These are phyloP conservation scores for Arthrinium phaeospermum DNA, from an alignment of 2,329 filamentous ascomycete species.

Conservation along the genomic window DNA sequence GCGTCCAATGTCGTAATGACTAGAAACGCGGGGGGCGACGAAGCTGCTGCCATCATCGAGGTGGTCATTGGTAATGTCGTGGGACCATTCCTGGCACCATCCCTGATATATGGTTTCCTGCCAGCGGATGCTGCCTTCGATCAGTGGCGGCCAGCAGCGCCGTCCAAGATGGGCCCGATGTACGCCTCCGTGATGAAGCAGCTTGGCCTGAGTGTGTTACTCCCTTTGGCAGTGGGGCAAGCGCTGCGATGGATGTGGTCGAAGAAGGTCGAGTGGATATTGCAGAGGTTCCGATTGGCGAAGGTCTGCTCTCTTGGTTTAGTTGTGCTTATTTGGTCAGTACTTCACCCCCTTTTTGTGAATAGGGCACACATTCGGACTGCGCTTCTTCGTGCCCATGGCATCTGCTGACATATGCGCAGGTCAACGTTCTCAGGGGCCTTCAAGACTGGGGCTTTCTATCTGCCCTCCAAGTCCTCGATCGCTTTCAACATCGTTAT, in stretches of 20 bases:
- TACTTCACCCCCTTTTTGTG: slow-evolving; percentile 9
- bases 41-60: slow-evolving; percentile 69
- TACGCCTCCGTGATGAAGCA: slow-evolving; percentile 72
- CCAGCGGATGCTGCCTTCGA: slow-evolving; percentile 59
- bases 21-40: slow-evolving; percentile 69
- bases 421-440: slow-evolving; percentile 73
- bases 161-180: slow-evolving; percentile 61
- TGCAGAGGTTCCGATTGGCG: slow-evolving; percentile 59
- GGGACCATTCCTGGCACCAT: slow-evolving; percentile 71
- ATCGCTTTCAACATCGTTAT: slow-evolving; percentile 72
- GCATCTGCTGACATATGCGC: slow-evolving; percentile 28
- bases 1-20: slow-evolving; percentile 79
- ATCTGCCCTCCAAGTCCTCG: slow-evolving; percentile 61
- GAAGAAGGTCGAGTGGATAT: slow-evolving; percentile 56
- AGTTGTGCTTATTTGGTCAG: slow-evolving; percentile 55
- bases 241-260: slow-evolving; percentile 56
- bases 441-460: slow-evolving; percentile 68
- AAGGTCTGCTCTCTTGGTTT: slow-evolving; percentile 56
- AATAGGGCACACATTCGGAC: too few species aligned
- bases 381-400: background rate
- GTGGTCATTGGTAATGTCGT: slow-evolving; percentile 73
- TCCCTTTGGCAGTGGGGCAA: slow-evolving; percentile 70
- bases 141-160: slow-evolving; percentile 58
- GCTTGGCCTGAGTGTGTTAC: slow-evolving; percentile 68
- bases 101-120: slow-evolving; percentile 66